Base-by-base conservation (phyloP, 371 early-diverging fungal genomes). In the Furculomyces boomerangus region DNA sequence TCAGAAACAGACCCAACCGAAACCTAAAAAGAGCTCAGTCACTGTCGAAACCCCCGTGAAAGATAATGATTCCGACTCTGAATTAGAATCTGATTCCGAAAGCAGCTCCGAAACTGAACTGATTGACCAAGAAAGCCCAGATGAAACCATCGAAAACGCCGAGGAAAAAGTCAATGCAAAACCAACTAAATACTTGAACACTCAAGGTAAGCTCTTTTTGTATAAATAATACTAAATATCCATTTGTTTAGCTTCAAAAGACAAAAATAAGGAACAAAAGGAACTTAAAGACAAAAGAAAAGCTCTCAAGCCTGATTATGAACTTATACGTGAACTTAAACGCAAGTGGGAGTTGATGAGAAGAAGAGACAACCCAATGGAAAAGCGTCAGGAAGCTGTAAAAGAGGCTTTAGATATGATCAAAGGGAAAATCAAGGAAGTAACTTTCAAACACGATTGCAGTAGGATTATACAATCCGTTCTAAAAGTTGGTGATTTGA, bases 361-460 rank as follows among this genome's bases (percentile, higher is more conserved):
- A 47, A 78, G 76, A 56, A 81, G 84, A 61, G 79, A 83, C 55
- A 63, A 84, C 18, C 69, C 67, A 24, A 67, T 72, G 29, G 74
- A 73, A 24, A 82, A 81, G 56, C 78, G 88, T 46, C 67, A 69
- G 30, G 55, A 60, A 30, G 67, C 79, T 39, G 84, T 94, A 83
- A 70, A 65, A 24, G 67, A 82, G 50, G 79, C 92, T 67, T 86
- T 94, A 88, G 69, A 49, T 7, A 59, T 87, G 35, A 77, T 93
- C 55, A 73, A 73, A 18, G 94, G 93, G 56, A 78, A 79, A 58
- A 81, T 90, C 49, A 77, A 81, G 61, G 92, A 90, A 74, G 66
- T 93, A 40, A 83, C 88, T 65, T 90, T 93, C 73, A 91, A 92
- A 70, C 93, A 91, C 74, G 96, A 95, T 62, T 84, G 90, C 60